A percentile compares a stretch with the other conserved stretches of the same genome.
These are phyloP conservation scores for Zygoascus flipseniorum DNA, from an alignment of 805 yeast species.

Conservation along the genomic window DNA sequence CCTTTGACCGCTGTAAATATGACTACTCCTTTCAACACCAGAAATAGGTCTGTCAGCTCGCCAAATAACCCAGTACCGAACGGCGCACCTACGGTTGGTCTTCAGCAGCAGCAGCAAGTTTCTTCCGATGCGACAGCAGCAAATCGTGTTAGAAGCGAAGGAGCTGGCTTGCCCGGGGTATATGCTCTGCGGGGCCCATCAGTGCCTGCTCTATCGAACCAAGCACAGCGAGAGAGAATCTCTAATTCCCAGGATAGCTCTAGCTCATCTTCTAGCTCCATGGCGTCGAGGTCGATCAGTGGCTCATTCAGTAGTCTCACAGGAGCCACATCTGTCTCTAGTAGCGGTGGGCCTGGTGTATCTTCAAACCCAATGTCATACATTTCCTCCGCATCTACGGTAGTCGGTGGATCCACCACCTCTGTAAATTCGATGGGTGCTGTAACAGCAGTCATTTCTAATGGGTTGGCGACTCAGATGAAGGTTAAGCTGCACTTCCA, in stretches of 20 bases:
- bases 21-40: background rate
- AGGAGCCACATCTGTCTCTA: constrained; percentile 10
- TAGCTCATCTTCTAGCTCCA: constrained; percentile 3
- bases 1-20: background rate
- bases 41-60: constrained; percentile 9
- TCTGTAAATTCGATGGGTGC: constrained; percentile 8
- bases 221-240: constrained; percentile 1
- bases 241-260: constrained; percentile 11
- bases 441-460: constrained; percentile 13
- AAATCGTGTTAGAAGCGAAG: constrained; percentile 14
- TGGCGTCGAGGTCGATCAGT: constrained; percentile 1
- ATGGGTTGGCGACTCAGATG: constrained; percentile 24
- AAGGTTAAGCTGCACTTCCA: constrained; percentile 28
- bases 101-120: background rate
- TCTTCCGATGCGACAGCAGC: background rate
- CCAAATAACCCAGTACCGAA: constrained; percentile 5
- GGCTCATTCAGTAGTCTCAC: constrained; percentile 8
- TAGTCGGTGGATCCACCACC: constrained; percentile 21
- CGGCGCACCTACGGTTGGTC: background rate
- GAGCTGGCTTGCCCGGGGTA: constrained; percentile 1
- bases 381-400: constrained; percentile 10
- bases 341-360: background rate
- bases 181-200: background rate
- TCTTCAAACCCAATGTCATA: background rate
- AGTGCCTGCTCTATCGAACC: background rate